Conservation (phyloP, 257 asterid genomes). For the Marsdenia floribunda region DNA sequence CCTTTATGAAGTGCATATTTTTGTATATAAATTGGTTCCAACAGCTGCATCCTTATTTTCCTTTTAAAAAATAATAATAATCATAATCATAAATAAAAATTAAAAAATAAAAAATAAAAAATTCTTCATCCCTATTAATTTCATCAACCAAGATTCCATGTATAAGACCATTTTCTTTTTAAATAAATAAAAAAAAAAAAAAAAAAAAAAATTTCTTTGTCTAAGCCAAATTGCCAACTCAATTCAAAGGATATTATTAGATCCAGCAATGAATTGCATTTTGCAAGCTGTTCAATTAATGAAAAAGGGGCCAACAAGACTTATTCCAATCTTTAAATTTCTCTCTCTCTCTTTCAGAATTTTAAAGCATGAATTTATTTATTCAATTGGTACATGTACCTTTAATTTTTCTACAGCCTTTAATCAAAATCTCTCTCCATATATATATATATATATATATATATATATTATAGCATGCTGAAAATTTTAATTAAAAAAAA, state of each 20-base stretch:
- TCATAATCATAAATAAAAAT: too few relatives aligned
- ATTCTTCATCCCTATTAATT: too few relatives aligned
- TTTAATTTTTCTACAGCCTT: background rate
- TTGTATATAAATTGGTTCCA: too few relatives aligned
- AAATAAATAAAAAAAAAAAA: too few relatives aligned
- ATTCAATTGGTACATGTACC: background rate
- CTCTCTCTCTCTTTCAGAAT: background rate
- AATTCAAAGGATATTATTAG: background rate
- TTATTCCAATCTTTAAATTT: background rate
- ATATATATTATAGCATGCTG: background rate
- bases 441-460: background rate
- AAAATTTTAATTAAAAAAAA: too few relatives aligned
- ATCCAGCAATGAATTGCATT: background rate
- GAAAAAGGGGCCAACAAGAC: background rate
- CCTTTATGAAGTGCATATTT: too few relatives aligned
- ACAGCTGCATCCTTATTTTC: too few relatives aligned
- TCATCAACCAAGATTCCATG: background rate
- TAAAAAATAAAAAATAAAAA: too few relatives aligned
- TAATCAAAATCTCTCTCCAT: background rate
- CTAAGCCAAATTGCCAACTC: background rate
- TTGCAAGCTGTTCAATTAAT: conserved; percentile 8
- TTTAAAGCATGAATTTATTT: too few relatives aligned
- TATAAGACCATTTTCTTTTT: background rate
- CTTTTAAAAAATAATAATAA: too few relatives aligned
- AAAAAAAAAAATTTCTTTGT: too few relatives aligned